These are phyloP conservation scores for Dactylonectria macrodidyma DNA, from an alignment of 2,329 filamentous ascomycete species.

Conservation along the genomic window DNA sequence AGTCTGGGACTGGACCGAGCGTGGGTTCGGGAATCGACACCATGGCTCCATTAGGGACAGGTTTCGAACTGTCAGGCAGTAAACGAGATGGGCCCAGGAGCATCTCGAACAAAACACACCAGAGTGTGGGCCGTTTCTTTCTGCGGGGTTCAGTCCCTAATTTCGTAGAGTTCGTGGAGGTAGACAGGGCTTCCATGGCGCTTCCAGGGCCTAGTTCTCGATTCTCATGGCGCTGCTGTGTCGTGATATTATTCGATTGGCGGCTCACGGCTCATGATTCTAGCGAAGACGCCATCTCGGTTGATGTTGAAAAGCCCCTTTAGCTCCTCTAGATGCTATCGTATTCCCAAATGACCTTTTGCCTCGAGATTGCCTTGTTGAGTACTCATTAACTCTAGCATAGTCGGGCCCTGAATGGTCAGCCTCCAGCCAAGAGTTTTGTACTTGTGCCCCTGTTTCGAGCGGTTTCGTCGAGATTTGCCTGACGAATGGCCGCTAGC, in stretches of 20 bases:
- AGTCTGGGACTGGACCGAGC: conserved; percentile 28
- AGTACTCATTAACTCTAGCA: neutral
- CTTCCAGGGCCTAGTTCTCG: neutral
- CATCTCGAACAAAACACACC: conserved; percentile 21
- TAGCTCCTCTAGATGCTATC: neutral
- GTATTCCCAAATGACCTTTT: neutral
- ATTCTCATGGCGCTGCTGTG: neutral
- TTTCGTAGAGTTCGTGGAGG: conserved; percentile 10
- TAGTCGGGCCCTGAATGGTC: conserved; percentile 4
- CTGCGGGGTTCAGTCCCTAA: conserved; percentile 25
- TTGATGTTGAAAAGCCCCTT: conserved; percentile 10
- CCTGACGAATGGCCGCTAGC: neutral
- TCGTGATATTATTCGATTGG: conserved; percentile 9
- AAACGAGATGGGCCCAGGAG: conserved; percentile 38
- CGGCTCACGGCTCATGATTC: conserved; percentile 14
- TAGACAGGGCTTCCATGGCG: neutral
- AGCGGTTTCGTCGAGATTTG: conserved; percentile 27
- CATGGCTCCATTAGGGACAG: conserved; percentile 25
- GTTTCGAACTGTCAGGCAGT: conserved; percentile 35
- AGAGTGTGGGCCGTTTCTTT: conserved; percentile 13
- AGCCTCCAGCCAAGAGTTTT: conserved; percentile 27
- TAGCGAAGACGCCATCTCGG: conserved; percentile 3
- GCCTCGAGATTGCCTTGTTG: neutral
- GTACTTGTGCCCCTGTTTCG: conserved; percentile 36
- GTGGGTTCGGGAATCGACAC: conserved; percentile 25